Conservation (phyloP, 495 filamentous ascomycete species). For the Daldinia caldariorum region DNA sequence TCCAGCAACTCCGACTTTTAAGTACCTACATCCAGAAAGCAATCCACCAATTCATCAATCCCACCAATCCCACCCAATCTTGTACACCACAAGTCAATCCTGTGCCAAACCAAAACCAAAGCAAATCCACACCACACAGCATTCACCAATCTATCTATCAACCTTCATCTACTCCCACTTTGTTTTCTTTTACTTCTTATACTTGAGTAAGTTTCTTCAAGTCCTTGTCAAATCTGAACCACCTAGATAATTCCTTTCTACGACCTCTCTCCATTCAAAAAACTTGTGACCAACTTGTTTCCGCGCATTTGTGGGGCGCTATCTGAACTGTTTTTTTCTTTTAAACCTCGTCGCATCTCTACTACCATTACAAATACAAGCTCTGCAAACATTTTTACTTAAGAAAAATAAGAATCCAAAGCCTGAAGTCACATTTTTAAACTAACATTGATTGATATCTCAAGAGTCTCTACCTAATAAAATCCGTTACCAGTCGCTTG, state of each 20-base stretch:
- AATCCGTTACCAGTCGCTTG: not conserved
- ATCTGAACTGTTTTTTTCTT: slow-evolving; percentile 33
- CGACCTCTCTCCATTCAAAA: not conserved
- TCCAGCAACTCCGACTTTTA: slow-evolving; percentile 36
- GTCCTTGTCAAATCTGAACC: not conserved
- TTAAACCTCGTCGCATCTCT: slow-evolving; percentile 23
- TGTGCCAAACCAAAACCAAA: slow-evolving; percentile 16
- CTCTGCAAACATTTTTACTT: no score
- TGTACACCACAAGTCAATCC: slow-evolving; percentile 13
- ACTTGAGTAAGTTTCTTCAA: slow-evolving; percentile 22
- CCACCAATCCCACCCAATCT: slow-evolving; percentile 43
- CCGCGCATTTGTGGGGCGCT: slow-evolving; percentile 37
- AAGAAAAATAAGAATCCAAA: not conserved
- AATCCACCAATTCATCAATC: not conserved
- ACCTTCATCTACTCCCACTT: slow-evolving; percentile 18
- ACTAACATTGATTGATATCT: slow-evolving; percentile 16
- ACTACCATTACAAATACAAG: slow-evolving; percentile 24
- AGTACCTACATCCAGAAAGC: slow-evolving; percentile 18
- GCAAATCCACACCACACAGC: not conserved
- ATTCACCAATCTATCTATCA: slow-evolving; percentile 20
- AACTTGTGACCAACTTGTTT: slow-evolving; percentile 22
- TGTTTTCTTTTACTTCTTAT: slow-evolving; percentile 7
- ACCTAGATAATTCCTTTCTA: slow-evolving; percentile 10
- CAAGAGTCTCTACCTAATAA: slow-evolving; percentile 29
- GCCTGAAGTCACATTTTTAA: slow-evolving; percentile 8